Evolutionary conservation across 2,329 filamentous ascomycete genomes (phyloP), one percentile per base, ranked within the genome.

Genomic region (Aureobasidium uvarum): DNA sequence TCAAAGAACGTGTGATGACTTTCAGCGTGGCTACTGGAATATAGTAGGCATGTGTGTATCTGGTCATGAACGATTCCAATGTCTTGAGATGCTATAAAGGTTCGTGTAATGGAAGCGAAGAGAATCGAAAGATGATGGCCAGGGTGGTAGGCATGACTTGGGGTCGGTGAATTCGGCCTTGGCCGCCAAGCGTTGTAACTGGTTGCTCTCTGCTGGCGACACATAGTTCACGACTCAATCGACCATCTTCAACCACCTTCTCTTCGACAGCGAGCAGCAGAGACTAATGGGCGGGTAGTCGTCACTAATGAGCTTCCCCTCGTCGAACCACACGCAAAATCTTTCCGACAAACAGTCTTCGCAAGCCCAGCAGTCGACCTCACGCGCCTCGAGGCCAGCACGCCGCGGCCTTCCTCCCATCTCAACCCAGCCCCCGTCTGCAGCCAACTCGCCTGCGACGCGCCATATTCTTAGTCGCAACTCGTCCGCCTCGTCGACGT

Each of bases 381-480:
- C 63, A 46, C 39, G 52, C 28, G 28, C 63, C 39, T 58, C 51
- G 63, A 58, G 52, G 38, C 43, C 63, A 39, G 45, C 81, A 75
- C 83, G 84, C 74, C 82, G 84, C 77, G 80, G 81, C 71, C 78
- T 84, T 74, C 81, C 85, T 71, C 84, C 85, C 74, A 82, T 86
- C 72, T 82, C 84, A 71, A 85, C 81, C 70, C 80, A 77, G 67
- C 66, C 76, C 74, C 62, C 74, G 76, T 69, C 76, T 78, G 66
- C 73, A 72, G 69, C 71, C 73, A 70, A 75, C 76, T 69, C 78
- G 54, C 70, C 73, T 72, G 77, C 77, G 69, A 77, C 80, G 71
- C 80, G 80, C 58, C 80, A 82, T 67, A 77, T 80, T 67, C 77
- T 79, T 68, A 82, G 79, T 75, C 83, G 85, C 73, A 81, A 79